Evolutionary conservation across 2,329 filamentous ascomycete genomes (phyloP), one percentile per base, ranked within the genome.

Genomic region (Stachybotrys echinatus): DNA sequence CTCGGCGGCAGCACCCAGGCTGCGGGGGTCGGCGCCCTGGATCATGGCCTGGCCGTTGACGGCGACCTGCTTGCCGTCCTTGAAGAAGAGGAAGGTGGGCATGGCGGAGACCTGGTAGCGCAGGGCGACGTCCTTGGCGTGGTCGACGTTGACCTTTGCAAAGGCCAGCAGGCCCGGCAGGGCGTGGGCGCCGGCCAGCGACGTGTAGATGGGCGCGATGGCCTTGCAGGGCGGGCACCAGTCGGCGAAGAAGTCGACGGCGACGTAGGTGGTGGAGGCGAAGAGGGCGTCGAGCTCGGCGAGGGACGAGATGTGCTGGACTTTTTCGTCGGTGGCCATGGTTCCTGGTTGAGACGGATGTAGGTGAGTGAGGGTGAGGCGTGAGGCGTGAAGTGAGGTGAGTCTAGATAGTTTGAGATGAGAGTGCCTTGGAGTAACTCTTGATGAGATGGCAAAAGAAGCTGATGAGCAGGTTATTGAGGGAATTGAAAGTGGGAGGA

Each of bases 211-310:
- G 48, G 91, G 91, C 23, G 89, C 83, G 59, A 96, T 92, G 58
- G 84, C 79, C 74, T 91, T 95, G 85, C 91, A 96, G 50, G 91
- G 91, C 51, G 89, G 90, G 76, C 91, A 96, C 91, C 91, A 96
- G 57, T 78, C 84, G 48, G 91, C 91, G 69, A 87, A 90, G 74
- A 84, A 91, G 77, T 96, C 91, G 63, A 96, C 73, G 52, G 95
- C 75, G 57, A 92, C 79, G 57, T 87, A 67, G 22, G 75, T 75
- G 63, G 82, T 72, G 50, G 57, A 54, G 22, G 56, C 44, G 14
- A 64, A 47, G 6, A 65, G 43, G 5, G 57, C 47, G 19, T 65
- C 59, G 8, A 68, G 48, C 47, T 66, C 61, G 3, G 56, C 49
- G 0, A 61, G 45, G 4, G 55, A 53, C 31, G 60, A 45, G 37